These are phyloP conservation scores for Pleurotus eryngii DNA, from an alignment of 768 basidiomycete genomes.

Conservation along the genomic window DNA sequence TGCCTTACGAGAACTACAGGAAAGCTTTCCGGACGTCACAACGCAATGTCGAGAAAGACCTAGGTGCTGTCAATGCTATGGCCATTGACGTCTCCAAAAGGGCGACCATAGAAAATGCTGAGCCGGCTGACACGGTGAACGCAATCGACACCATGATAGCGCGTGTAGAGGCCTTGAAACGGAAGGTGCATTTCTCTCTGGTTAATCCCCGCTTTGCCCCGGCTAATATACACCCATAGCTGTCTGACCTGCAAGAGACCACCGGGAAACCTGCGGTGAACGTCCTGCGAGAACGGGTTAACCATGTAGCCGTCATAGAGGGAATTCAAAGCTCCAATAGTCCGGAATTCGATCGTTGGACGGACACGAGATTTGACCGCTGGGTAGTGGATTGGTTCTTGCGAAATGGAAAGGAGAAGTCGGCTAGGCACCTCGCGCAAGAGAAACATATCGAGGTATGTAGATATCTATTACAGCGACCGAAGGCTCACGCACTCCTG, in stretches of 20 bases:
- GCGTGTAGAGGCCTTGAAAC: constrained; percentile 76
- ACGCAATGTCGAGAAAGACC: constrained; percentile 77
- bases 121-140: constrained; percentile 51
- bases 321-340: constrained; percentile 46
- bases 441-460: constrained; percentile 79
- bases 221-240: constrained; percentile 22
- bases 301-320: constrained; percentile 68
- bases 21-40: constrained; percentile 84
- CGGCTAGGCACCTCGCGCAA: constrained; percentile 73
- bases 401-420: constrained; percentile 70
- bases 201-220: not conserved
- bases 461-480: not conserved
- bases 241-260: constrained; percentile 45
- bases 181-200: constrained; percentile 58
- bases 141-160: constrained; percentile 74
- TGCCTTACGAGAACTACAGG: constrained; percentile 87
- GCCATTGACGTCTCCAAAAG: constrained; percentile 59
- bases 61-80: constrained; percentile 53
- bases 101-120: constrained; percentile 32
- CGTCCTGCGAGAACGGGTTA: constrained; percentile 70
- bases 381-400: constrained; percentile 95
- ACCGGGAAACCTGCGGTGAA: constrained; percentile 60
- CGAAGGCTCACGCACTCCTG: not conserved
- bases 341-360: constrained; percentile 71
- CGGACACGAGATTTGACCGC: constrained; percentile 74